Evolutionary conservation across 2,329 filamentous ascomycete genomes (phyloP).

Genomic region (Calonectria ilicicola): DNA sequence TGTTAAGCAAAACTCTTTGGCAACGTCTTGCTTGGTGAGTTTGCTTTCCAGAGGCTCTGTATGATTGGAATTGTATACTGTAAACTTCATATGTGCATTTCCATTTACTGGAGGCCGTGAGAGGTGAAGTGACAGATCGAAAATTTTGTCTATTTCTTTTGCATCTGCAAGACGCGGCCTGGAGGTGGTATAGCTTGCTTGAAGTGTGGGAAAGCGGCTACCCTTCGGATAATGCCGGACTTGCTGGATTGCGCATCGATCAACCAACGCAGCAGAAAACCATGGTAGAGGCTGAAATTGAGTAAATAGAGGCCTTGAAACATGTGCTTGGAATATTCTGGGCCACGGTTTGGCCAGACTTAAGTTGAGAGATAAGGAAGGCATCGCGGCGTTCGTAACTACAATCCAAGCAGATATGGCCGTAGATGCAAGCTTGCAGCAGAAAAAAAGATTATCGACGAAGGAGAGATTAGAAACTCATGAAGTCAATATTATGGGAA

Average conservation of each 20-base stretch:
- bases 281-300: too few relatives aligned
- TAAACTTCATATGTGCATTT: not conserved
- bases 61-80: not conserved
- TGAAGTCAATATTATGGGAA: not conserved
- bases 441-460: not conserved
- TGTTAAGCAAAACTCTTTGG: not conserved
- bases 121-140: not conserved
- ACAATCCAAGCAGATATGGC: too few relatives aligned
- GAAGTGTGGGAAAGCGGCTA: not conserved
- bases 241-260: not conserved
- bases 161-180: not conserved
- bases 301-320: not conserved
- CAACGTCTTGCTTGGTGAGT: constrained; percentile 8
- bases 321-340: not conserved
- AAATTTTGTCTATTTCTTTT: not conserved
- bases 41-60: not conserved
- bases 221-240: not conserved
- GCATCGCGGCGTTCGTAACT: not conserved
- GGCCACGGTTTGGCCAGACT: not conserved
- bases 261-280: too few relatives aligned
- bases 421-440: too few relatives aligned
- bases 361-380: not conserved
- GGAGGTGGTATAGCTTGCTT: not conserved
- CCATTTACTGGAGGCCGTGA: not conserved
- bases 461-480: not conserved